Percentiles rank a stretch among this genome's conserved stretches.
Conservation (phyloP, 441 rosid genomes). For the Pelargonium fulgidum region DNA sequence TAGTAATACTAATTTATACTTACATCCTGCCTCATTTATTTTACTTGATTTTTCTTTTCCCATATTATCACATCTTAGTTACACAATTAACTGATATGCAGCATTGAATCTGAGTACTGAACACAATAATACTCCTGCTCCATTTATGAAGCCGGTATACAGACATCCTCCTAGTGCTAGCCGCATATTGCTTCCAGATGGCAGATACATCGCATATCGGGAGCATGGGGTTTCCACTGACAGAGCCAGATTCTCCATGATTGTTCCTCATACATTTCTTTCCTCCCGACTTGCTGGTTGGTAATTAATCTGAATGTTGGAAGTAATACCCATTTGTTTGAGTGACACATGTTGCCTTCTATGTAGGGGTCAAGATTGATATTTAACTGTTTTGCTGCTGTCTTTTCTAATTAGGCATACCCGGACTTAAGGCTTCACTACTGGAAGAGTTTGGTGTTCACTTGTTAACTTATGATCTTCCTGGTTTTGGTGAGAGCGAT, state of each 20-base stretch:
- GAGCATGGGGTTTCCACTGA: slow-evolving; percentile 41
- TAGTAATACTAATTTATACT: no score
- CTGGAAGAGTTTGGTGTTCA: slow-evolving; percentile 61
- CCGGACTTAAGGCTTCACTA: slow-evolving; percentile 50
- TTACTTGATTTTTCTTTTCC: neutral
- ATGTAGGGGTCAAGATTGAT: neutral
- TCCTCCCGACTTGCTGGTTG: slow-evolving; percentile 46
- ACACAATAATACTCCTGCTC: slow-evolving; percentile 15
- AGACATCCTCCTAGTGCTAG: slow-evolving; percentile 41
- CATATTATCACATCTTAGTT: slow-evolving; percentile 12
- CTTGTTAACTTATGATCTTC: slow-evolving; percentile 65
- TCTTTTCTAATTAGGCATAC: slow-evolving; percentile 33
- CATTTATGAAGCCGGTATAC: slow-evolving; percentile 27
- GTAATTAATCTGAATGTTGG: slow-evolving; percentile 3
- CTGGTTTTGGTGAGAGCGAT: slow-evolving; percentile 86
- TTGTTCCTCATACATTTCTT: slow-evolving; percentile 43
- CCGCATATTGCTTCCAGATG: slow-evolving; percentile 44
- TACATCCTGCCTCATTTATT: neutral
- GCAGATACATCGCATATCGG: slow-evolving; percentile 41
- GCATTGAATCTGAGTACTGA: slow-evolving; percentile 26
- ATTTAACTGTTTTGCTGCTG: slow-evolving; percentile 1
- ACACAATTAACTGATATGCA: slow-evolving; percentile 22
- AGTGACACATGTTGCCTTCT: neutral
- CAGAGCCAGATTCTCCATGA: slow-evolving; percentile 36
- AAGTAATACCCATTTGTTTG: neutral